Evolutionary conservation across 805 yeast genomes (phyloP).

Genomic region (Zygotorulaspora sp.): DNA sequence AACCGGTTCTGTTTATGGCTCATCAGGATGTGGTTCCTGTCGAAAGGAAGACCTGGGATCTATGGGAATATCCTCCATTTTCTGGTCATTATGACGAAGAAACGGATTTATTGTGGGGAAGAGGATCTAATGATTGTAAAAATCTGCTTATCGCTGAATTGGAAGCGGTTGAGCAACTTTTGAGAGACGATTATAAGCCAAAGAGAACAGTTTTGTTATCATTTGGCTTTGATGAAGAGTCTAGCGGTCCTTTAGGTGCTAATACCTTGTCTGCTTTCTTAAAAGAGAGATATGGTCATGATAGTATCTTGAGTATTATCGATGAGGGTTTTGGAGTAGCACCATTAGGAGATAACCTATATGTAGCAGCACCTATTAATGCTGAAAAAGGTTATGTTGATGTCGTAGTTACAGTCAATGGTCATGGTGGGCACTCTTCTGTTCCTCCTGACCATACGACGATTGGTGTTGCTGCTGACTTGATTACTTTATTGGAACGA

Average conservation of each 20-base stretch:
- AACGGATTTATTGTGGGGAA: conserved; percentile 55
- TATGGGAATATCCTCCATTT: conserved; percentile 70
- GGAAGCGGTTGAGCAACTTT: conserved; percentile 58
- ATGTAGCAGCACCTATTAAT: conserved; percentile 51
- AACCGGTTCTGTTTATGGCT: conserved; percentile 69
- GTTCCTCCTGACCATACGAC: conserved; percentile 79
- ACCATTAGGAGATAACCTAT: conserved; percentile 40
- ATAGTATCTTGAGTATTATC: conserved; percentile 57
- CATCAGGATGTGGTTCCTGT: conserved; percentile 87
- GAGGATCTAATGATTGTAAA: conserved; percentile 78
- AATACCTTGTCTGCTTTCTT: conserved; percentile 41
- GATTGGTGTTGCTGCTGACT: conserved; percentile 66
- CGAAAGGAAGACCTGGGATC: conserved; percentile 48
- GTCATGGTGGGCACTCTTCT: conserved; percentile 79
- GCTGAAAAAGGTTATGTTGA: conserved; percentile 62
- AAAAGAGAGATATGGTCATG: conserved; percentile 51
- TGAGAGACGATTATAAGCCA: conserved; percentile 51
- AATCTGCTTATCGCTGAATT: conserved; percentile 59
- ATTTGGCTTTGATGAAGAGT: conserved; percentile 80
- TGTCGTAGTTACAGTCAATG: conserved; percentile 45
- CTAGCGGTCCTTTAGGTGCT: conserved; percentile 63
- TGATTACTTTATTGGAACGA: conserved; percentile 52
- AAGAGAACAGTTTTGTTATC: conserved; percentile 58
- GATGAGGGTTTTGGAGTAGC: conserved; percentile 57
- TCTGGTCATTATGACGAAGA: conserved; percentile 61